Percentiles rank a stretch among this genome's conserved stretches.
These are phyloP conservation scores for Fusarium annulatum DNA, from an alignment of 2,329 filamentous ascomycete species.

Conservation along the genomic window DNA sequence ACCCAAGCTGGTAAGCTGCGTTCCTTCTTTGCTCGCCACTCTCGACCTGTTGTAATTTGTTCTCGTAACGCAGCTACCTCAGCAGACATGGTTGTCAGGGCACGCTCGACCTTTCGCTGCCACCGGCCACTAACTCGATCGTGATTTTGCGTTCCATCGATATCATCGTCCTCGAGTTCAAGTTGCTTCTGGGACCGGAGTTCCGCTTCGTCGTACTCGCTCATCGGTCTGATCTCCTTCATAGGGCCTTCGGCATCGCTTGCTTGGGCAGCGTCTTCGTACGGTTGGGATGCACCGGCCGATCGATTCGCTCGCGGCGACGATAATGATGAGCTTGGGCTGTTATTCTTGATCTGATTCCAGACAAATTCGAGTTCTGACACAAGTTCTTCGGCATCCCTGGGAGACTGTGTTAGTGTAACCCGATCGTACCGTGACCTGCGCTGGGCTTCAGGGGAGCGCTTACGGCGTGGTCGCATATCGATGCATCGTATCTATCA, in stretches of 20 bases:
- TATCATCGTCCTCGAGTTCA: slow-evolving; percentile 59
- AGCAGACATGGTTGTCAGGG: slow-evolving; percentile 88
- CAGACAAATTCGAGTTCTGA: slow-evolving; percentile 98
- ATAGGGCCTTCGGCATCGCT: slow-evolving; percentile 67
- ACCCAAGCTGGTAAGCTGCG: slow-evolving; percentile 76
- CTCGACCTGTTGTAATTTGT: slow-evolving; percentile 82
- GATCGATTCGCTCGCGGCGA: slow-evolving; percentile 61
- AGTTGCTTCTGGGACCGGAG: slow-evolving; percentile 62
- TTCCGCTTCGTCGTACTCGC: slow-evolving; percentile 79
- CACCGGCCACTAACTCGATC: slow-evolving; percentile 66
- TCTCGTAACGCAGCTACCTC: slow-evolving; percentile 93
- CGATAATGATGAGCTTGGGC: slow-evolving; percentile 70
- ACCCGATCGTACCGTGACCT: neutral
- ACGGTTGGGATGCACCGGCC: slow-evolving; percentile 52
- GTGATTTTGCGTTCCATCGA: slow-evolving; percentile 50
- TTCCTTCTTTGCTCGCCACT: slow-evolving; percentile 74
- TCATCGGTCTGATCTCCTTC: slow-evolving; percentile 85
- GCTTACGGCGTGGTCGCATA: slow-evolving; percentile 87
- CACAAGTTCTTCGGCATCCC: slow-evolving; percentile 87
- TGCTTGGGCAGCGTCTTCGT: slow-evolving; percentile 59
- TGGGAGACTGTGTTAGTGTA: slow-evolving; percentile 48
- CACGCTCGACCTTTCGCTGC: slow-evolving; percentile 85
- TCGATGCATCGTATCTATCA: slow-evolving; percentile 96
- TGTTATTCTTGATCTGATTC: slow-evolving; percentile 95
- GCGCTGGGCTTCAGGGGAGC: neutral